Base-by-base conservation (phyloP, 257 asterid genomes). In the Solanum clarkiae region DNA sequence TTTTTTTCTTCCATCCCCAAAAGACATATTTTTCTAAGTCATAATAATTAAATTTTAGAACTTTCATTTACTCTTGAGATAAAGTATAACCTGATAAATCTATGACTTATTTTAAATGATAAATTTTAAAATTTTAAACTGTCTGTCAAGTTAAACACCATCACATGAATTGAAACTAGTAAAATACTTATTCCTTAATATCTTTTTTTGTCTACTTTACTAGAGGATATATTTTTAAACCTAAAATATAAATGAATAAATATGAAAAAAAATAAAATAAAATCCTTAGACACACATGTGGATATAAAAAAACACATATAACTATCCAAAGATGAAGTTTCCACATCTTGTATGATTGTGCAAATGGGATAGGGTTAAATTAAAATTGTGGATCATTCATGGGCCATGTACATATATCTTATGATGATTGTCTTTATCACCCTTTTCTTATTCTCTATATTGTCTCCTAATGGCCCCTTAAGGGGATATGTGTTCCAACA, bases 341-440 rank as follows among this genome's bases (percentile, higher is more conserved):
- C 81, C 86, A 86, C 85, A 74, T 77, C 70, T 85, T 49, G 56
- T 75, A 47, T 75, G 81, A 81, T 60, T 84, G 51, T 29, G 36
- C 49, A 72, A 80, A 42, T 29, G 13, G 54, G 79, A 2, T 55
- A 13, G 85, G 17, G 22, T 10, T 16, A 7, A 49, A 32, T 80
- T 84, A 63, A 49, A 71, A 18, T 20, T 44, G 55, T 42, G 20
- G 55, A 82, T 77, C 81, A 83, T 36, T 36, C 42, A 36, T 36
- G 42, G 42, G 42, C 42, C 42, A 36, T 36, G 42, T 6, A 36
- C 42, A 36, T 36, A 36, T 36, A 36, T 4, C 42, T 4, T 36
- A 36, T 36, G 42, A 36, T 36, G 42, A 36, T 36, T 36, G 42
- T 36, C 42, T 36, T 36, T 36, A 36, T 36, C 42, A 36, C 42